Evolutionary conservation across 1,284 basidiomycete species (phyloP).

Genomic region (Jaminaea rosea): DNA sequence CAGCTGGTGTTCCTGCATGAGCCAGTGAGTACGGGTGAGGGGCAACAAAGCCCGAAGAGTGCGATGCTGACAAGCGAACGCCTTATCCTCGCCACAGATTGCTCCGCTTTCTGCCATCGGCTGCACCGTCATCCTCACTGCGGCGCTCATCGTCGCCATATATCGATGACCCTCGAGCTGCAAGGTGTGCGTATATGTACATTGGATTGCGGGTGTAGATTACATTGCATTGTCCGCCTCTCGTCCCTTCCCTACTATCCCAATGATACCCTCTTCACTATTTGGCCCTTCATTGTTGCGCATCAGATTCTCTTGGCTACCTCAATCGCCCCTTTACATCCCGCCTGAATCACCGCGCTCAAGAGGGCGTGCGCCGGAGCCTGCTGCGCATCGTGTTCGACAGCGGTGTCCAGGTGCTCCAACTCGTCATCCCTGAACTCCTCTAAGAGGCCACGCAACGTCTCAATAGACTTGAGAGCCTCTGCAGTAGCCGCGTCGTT

Average conservation of each 20-base stretch:
- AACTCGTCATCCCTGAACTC: slow-evolving; percentile 93
- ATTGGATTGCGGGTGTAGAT: too few species aligned
- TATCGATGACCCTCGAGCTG: too few species aligned
- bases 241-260: too few species aligned
- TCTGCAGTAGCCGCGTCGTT: too few species aligned
- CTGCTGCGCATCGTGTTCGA: slow-evolving; percentile 77
- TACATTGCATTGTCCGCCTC: too few species aligned
- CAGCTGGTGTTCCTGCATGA: background rate
- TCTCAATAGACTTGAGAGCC: slow-evolving; percentile 61
- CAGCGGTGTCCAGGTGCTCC: slow-evolving; percentile 84
- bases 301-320: slow-evolving; percentile 68
- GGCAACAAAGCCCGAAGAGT: too few species aligned
- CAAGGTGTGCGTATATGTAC: too few species aligned
- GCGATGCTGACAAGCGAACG: too few species aligned
- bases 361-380: slow-evolving; percentile 85
- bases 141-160: background rate
- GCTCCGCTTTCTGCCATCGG: background rate
- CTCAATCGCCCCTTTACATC: slow-evolving; percentile 82
- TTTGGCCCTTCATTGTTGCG: too few species aligned
- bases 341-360: slow-evolving; percentile 71
- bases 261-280: too few species aligned
- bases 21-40: background rate
- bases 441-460: slow-evolving; percentile 65
- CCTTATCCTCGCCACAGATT: background rate
- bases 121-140: background rate